Conservation (phyloP, 768 basidiomycete genomes). For the Heimioporus sp. region DNA sequence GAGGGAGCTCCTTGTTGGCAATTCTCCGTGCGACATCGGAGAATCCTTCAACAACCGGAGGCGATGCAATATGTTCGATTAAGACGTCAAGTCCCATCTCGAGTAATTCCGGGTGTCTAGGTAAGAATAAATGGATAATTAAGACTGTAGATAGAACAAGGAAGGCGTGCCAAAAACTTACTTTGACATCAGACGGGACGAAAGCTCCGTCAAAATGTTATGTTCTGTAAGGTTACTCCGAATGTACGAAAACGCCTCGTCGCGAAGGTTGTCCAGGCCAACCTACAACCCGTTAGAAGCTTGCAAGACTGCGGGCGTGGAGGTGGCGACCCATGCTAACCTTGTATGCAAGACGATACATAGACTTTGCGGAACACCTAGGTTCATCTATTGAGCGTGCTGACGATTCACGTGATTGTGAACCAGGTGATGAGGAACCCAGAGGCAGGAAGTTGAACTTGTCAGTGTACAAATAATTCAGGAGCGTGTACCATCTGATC, state of each 20-base stretch:
- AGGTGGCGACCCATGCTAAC: conserved; percentile 11
- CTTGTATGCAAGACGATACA: conserved; percentile 43
- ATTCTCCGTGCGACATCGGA: conserved; percentile 14
- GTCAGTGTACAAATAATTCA: conserved; percentile 40
- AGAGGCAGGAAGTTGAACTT: conserved; percentile 33
- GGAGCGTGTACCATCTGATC: conserved; percentile 37
- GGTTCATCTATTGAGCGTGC: conserved; percentile 6
- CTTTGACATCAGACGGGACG: conserved; percentile 20
- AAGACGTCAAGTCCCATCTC: conserved; percentile 22
- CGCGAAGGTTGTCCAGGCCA: conserved; percentile 16
- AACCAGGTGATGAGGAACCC: conserved; percentile 8
- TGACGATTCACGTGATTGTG: background rate
- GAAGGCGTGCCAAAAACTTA: background rate
- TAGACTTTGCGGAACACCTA: conserved; percentile 42
- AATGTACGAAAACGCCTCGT: conserved; percentile 16
- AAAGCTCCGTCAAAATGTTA: conserved; percentile 24
- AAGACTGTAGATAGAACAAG: no score
- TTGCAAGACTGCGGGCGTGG: background rate
- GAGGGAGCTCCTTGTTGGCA: conserved; percentile 17
- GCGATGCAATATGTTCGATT: conserved; percentile 15
- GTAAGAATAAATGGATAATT: no score
- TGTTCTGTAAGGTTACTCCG: conserved; percentile 12
- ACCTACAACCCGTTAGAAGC: conserved; percentile 5
- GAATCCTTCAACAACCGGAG: conserved; percentile 10
- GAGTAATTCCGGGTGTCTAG: conserved; percentile 12